Conservation (phyloP, 257 asterid species). For the Ocimum tenuiflorum region DNA sequence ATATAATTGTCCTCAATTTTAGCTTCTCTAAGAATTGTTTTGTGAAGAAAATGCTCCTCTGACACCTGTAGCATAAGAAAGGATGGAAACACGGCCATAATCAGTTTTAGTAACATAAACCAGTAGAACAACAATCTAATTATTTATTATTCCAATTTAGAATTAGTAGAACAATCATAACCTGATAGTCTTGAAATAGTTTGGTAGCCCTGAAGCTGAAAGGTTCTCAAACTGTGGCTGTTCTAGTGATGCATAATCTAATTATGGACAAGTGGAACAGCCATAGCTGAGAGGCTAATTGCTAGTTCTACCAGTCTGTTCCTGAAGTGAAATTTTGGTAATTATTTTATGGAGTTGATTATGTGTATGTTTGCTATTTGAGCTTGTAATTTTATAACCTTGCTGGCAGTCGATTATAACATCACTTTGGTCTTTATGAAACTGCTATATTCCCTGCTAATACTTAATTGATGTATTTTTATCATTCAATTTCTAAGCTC, state of each 20-base stretch:
- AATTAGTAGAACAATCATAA: background rate
- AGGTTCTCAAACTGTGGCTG: background rate
- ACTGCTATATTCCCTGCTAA: background rate
- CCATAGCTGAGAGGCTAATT: background rate
- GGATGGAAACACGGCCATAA: background rate
- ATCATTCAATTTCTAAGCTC: background rate
- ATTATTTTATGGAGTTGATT: background rate
- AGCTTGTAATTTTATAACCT: background rate
- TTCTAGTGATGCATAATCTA: background rate
- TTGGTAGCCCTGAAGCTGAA: background rate
- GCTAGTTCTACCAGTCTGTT: background rate
- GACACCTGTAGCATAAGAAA: background rate
- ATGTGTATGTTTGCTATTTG: background rate
- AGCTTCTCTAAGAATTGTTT: constrained; percentile 1
- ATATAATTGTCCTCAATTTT: constrained; percentile 1
- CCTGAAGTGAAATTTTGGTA: background rate
- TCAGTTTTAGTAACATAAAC: background rate
- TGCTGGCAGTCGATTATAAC: background rate
- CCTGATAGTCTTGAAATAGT: background rate
- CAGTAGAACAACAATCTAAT: background rate
- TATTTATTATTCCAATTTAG: background rate
- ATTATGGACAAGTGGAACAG: background rate
- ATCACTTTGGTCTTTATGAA: background rate
- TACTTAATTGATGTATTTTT: constrained; percentile 12
- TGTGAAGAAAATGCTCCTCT: background rate